These are phyloP conservation scores for Mrakia hoshinonis DNA, from an alignment of 768 basidiomycete genomes.

Conservation along the genomic window DNA sequence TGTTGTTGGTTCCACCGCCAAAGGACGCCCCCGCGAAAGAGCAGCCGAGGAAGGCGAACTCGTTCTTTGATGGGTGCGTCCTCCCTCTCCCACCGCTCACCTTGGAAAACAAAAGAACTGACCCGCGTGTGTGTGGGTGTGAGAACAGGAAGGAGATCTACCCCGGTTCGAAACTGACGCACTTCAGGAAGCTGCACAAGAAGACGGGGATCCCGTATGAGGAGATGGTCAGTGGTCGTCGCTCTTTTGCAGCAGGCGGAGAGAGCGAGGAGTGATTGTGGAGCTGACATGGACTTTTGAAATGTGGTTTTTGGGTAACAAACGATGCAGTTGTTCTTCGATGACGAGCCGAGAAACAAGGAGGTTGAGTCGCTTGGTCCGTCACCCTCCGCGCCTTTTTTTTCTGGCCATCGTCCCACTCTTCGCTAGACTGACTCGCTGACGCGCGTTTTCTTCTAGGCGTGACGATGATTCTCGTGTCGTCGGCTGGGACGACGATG, in stretches of 20 bases:
- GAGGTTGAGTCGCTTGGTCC: constrained; percentile 50
- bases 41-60: constrained; percentile 38
- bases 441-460: constrained; percentile 45
- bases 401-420: constrained; percentile 1
- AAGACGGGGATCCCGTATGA: constrained; percentile 67
- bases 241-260: no score
- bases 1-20: constrained; percentile 40
- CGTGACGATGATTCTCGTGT: constrained; percentile 71
- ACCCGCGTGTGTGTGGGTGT: constrained; percentile 48
- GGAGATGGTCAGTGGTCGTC: constrained; percentile 55
- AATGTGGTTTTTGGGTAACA: neutral
- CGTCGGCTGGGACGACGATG: constrained; percentile 50
- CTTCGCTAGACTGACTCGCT: neutral
- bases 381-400: constrained; percentile 36
- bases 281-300: neutral
- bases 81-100: neutral
- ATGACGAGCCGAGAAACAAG: constrained; percentile 58
- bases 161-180: constrained; percentile 68
- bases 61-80: constrained; percentile 40
- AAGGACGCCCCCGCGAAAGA: constrained; percentile 32
- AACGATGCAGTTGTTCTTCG: constrained; percentile 51
- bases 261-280: no score
- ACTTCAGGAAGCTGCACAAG: constrained; percentile 65
- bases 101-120: constrained; percentile 33
- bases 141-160: constrained; percentile 15